A percentile compares a stretch with the other conserved stretches of the same genome.
Conservation (phyloP, 768 basidiomycete genomes). For the Cyclocybe cylindracea region DNA sequence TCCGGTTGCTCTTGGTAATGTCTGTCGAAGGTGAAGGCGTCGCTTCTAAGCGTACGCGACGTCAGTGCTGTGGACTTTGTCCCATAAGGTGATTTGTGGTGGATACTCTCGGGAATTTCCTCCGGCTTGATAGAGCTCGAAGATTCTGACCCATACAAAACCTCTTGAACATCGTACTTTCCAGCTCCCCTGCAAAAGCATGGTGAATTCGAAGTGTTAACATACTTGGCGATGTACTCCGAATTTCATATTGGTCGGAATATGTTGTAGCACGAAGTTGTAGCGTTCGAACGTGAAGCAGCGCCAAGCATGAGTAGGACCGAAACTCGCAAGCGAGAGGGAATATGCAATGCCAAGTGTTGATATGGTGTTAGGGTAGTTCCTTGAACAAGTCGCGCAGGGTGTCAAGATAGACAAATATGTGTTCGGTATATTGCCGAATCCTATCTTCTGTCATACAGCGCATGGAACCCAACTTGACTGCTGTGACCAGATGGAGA, state of each 20-base stretch:
- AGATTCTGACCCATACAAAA: conserved; percentile 27
- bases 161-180: conserved; percentile 23
- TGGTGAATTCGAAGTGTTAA: background rate
- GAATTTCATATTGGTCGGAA: conserved; percentile 29
- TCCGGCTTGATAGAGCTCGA: background rate
- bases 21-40: too few species aligned
- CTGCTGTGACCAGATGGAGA: conserved; percentile 34
- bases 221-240: conserved; percentile 11
- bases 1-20: too few species aligned
- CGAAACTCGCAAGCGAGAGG: conserved; percentile 28
- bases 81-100: too few species aligned
- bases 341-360: conserved; percentile 40
- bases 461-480: conserved; percentile 27
- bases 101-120: too few species aligned
- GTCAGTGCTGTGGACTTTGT: too few species aligned
- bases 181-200: conserved; percentile 27
- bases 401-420: conserved; percentile 29
- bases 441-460: conserved; percentile 21
- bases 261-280: conserved; percentile 21
- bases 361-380: conserved; percentile 33
- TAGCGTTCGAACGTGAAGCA: conserved; percentile 35
- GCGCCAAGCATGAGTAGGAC: conserved; percentile 37
- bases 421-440: conserved; percentile 23
- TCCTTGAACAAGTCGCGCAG: conserved; percentile 29
- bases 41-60: too few species aligned